These are phyloP conservation scores for Drechslerella dactyloides DNA, from an alignment of 2,329 filamentous ascomycete genomes.

Conservation along the genomic window DNA sequence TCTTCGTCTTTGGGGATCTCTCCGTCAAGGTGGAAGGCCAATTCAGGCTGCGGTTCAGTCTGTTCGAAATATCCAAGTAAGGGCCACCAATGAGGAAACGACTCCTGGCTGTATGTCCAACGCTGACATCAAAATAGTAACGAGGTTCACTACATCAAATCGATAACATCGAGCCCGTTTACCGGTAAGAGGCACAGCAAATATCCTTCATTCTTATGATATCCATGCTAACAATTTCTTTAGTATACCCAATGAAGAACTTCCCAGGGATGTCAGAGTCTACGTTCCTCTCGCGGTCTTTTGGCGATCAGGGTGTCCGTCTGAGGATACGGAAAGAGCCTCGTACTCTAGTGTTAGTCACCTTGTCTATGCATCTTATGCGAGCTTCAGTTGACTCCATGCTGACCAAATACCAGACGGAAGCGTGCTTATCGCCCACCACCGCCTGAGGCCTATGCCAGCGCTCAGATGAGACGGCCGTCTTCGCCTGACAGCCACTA, in stretches of 20 bases:
- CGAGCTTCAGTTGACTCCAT: background rate
- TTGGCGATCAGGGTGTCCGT: constrained; percentile 85
- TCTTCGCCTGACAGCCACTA: constrained; percentile 46
- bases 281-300: constrained; percentile 78
- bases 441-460: constrained; percentile 46
- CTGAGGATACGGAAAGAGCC: constrained; percentile 83
- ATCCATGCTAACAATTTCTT: constrained; percentile 35
- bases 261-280: constrained; percentile 83
- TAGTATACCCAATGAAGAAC: constrained; percentile 66
- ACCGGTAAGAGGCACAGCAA: constrained; percentile 63
- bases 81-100: constrained; percentile 56
- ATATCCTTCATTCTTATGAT: background rate
- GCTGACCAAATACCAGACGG: constrained; percentile 29
- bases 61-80: constrained; percentile 70
- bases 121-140: constrained; percentile 52
- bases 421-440: constrained; percentile 47
- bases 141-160: constrained; percentile 63
- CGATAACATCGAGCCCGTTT: constrained; percentile 71
- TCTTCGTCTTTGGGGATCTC: constrained; percentile 90
- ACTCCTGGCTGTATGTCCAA: constrained; percentile 53
- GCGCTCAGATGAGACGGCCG: constrained; percentile 40
- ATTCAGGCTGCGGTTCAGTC: constrained; percentile 75
- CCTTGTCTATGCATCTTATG: constrained; percentile 3
- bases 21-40: constrained; percentile 76
- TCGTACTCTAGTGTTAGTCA: constrained; percentile 60